Base-by-base conservation (phyloP, 768 basidiomycete genomes). In the Cyathus striatus region DNA sequence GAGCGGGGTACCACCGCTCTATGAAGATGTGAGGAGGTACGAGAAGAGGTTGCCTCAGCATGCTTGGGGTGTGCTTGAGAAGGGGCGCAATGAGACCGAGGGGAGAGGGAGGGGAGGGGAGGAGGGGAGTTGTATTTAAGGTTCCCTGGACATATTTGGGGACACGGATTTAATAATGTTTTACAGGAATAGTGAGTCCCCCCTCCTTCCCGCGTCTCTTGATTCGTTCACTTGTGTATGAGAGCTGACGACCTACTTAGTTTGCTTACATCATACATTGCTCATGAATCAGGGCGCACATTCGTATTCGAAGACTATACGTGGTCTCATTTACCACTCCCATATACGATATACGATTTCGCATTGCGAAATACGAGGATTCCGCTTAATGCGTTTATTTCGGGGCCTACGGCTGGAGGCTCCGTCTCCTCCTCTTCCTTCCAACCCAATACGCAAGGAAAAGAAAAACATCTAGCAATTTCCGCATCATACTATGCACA, bases 301-400 rank as follows among this genome's bases (percentile, higher is more conserved):
- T 82, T 72, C 43, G 79, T 83, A 1, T 84, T 83, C 44, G 76
- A 80, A 45, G 78, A 81, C 51, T 81, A 79, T 44, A 68, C 66
- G 25, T 82, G 79, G 79, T 79, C 80, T 0, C 75, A 72, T 38
- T 48, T 63, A 0, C 73, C 78, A 2, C 56, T 78, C 23, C 72
- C 73, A 3, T 81, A 76, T 56, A 75, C 76, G 2, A 40, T 79
- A 1, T 78, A 80, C 46, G 76, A 74, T 47, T 69, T 76, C 42
- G 63, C 73, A 0, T 62, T 81, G 41, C 69, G 79, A 17, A 72
- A 76, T 3, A 63, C 71, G 1, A 63, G 65, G 3, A 66, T 81
- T 36, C 82, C 82, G 0, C 52, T 83, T 30, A 78, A 80, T 36
- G 77, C 81, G 1, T 77, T 81, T 47, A 63, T 83, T 16, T 64